Conservation (phyloP, 495 filamentous ascomycete genomes). For the Tuber microsphaerosporum region DNA sequence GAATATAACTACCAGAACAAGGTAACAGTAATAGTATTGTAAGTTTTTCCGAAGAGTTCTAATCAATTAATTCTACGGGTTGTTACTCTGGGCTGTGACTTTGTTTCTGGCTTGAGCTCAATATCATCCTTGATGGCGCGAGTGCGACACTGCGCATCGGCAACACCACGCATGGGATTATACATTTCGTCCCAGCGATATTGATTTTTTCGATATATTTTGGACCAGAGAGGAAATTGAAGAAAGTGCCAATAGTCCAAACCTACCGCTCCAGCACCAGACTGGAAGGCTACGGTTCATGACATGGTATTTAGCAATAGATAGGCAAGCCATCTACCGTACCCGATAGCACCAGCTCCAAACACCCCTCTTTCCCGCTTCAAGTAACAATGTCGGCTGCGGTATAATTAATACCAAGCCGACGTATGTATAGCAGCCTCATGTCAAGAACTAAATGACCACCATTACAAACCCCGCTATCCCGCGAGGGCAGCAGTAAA, state of each 20-base stretch:
- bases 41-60: background rate
- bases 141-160: background rate
- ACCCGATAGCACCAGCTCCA: background rate
- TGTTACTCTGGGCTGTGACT: background rate
- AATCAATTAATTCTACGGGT: background rate
- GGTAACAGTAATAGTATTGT: background rate
- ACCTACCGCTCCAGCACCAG: background rate
- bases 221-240: background rate
- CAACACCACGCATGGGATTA: too few relatives aligned
- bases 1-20: background rate
- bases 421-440: background rate
- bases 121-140: background rate
- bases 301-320: background rate
- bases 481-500: background rate
- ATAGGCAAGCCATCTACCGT: background rate
- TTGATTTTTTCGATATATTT: background rate
- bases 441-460: background rate
- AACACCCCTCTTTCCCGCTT: background rate
- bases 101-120: background rate
- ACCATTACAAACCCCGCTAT: background rate
- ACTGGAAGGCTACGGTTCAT: background rate
- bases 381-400: background rate
- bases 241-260: background rate
- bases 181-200: background rate
- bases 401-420: background rate